Base-by-base conservation (phyloP, 2,329 filamentous ascomycete genomes). In the Dothideomycetes sp. region DNA sequence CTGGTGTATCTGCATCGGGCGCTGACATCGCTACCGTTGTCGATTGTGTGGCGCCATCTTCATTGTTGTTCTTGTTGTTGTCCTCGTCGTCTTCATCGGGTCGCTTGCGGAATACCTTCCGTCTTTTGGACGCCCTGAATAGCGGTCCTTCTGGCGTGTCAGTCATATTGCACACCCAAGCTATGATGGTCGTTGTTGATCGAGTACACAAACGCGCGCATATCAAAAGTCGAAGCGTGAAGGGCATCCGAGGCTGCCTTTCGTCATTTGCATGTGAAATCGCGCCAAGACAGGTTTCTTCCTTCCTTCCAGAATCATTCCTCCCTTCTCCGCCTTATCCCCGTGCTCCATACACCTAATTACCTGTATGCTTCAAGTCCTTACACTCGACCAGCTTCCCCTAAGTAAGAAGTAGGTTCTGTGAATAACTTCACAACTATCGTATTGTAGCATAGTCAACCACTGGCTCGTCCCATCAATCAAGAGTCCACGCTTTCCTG, bases 81-180 rank as follows among this genome's bases (percentile, higher is more conserved):
- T 15, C 15, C 17, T 47, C 36, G 15, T 52, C 50, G 18, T 54
- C 53, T 15, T 52, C 53, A 7, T 56, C 52, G 18, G 48, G 41
- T 37, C 69, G 63, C 48, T 65, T 68, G 41, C 69, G 67, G 47
- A 68, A 58, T 39, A 70, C 64, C 50, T 70, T 74, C 45, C 69
- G 61, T 41, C 65, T 63, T 56, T 74, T 74, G 6, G 60, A 60
- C 12, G 69, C 60, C 22, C 69, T 61, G 48, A 72, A 71, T 10
- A 67, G 46, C 5, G 64, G 50, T 32, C 52, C 51, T 19, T 67
- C 3, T 51, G 61, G 32, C 6, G 29, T 27, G 22, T 40, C 29
- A 16, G 29, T 20, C 37, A 40, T 40, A 11, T 19, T 30, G 29
- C 15, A 17, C 24, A 11, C 33, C 10, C 13, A 17, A 27, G 31